Base-by-base conservation (phyloP, 441 rosid genomes). In the Euphorbia celastroides region DNA sequence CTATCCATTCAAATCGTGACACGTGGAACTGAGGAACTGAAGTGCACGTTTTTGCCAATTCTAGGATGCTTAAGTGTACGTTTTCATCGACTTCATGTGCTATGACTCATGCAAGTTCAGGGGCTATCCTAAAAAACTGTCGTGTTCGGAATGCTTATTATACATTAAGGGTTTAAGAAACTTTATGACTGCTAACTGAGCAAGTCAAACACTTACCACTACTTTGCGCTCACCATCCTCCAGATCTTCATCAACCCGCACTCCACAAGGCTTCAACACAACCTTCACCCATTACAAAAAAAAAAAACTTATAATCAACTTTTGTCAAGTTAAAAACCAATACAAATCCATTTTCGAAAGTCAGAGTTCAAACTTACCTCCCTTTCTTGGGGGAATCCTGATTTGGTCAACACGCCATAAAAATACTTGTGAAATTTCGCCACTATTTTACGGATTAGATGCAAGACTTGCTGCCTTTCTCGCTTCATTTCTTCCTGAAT, bases 191-290 rank as follows among this genome's bases (percentile, higher is more conserved):
- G 1, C 19, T 2, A 46, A 22, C 27, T 1, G 27, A 25, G 38
- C 9, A 46, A 7, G 22, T 46, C 25, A 48, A 63, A 30, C 5
- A 9, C 57, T 63, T 63, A 63, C 67, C 56, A 44, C 9, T 32
- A 63, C 41, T 63, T 46, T 20, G 25, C 19, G 36, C 17, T 56
- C 54, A 9, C 42, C 67, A 14, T 63, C 36, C 7, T 27, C 48
- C 28, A 63, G 7, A 63, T 48, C 57, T 63, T 63, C 57, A 13
- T 48, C 42, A 27, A 62, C 66, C 26, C 56, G 44, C 55, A 62
- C 55, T 41, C 23, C 26, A 62, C 50, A 32, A 14, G 66, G 66
- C 38, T 63, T 16, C 27, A 46, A 27, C 9, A 5, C 66, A 63
- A 44, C 38, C 66, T 44, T 25, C 44, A 41, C 11, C 28, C 31